These are phyloP conservation scores for Candida silvatica DNA, from an alignment of 805 yeast genomes.

Conservation along the genomic window DNA sequence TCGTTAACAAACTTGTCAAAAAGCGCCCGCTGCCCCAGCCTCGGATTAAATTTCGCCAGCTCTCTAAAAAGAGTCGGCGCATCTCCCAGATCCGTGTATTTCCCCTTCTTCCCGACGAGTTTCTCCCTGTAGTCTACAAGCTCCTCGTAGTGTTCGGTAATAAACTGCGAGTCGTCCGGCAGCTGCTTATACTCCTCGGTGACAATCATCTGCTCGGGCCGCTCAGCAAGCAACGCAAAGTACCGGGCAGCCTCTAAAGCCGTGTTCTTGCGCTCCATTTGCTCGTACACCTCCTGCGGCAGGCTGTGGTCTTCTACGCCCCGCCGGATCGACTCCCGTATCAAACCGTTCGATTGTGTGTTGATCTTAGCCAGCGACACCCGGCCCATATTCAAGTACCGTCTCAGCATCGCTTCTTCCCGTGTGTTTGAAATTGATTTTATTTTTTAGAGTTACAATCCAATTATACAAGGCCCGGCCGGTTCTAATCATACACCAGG, in stretches of 20 bases:
- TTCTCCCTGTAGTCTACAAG: conserved; percentile 25
- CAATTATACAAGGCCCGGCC: no score
- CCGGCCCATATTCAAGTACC: no score
- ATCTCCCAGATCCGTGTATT: conserved; percentile 29
- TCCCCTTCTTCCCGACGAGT: conserved; percentile 18
- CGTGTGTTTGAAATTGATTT: no score
- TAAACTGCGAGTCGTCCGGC: conserved; percentile 46
- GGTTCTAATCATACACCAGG: conserved; percentile 17
- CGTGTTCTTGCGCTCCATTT: conserved; percentile 9
- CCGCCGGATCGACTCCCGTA: background rate
- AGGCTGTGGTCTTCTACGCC: background rate
- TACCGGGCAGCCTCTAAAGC: conserved; percentile 20
- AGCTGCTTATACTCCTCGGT: conserved; percentile 32
- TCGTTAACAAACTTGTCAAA: conserved; percentile 30
- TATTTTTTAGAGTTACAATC: no score
- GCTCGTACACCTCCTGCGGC: background rate
- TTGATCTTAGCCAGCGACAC: background rate
- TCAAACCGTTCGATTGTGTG: no score
- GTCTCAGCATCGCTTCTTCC: no score
- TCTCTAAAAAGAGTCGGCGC: conserved; percentile 31
- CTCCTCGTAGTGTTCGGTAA: conserved; percentile 40
- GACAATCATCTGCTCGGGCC: conserved; percentile 7
- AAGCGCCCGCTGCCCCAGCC: conserved; percentile 17
- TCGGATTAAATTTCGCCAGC: conserved; percentile 27
- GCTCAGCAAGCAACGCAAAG: conserved; percentile 10